phyloP scores from a whole-genome alignment of 2,329 filamentous ascomycete species.

The Penicillium sp. region DNA sequence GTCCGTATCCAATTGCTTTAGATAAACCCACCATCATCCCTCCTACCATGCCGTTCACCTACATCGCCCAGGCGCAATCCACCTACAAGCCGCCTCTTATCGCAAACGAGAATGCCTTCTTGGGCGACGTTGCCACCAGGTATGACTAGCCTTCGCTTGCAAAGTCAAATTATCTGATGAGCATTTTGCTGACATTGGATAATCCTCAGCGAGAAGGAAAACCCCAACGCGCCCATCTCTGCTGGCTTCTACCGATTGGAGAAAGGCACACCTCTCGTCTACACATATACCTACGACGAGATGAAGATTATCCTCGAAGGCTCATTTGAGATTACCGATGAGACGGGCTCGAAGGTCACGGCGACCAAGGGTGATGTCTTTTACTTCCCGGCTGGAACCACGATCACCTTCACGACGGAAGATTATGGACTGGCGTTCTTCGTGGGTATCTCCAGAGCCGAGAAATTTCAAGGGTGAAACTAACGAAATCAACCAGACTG shows the following conservation, averaged over 20 bases:
- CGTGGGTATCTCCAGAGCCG: slow-evolving; percentile 28
- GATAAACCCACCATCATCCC: neutral
- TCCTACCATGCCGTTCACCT: slow-evolving; percentile 46
- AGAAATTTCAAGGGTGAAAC: neutral
- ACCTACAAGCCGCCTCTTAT: slow-evolving; percentile 62
- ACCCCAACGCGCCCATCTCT: slow-evolving; percentile 58
- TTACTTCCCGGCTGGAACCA: slow-evolving; percentile 63
- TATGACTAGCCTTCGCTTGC: slow-evolving; percentile 22
- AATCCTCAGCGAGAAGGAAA: slow-evolving; percentile 48
- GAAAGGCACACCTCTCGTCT: slow-evolving; percentile 63
- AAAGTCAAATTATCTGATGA: too few species aligned
- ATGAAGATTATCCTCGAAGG: slow-evolving; percentile 72
- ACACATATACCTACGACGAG: slow-evolving; percentile 67
- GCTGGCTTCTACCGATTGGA: slow-evolving; percentile 65
- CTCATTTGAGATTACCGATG: slow-evolving; percentile 61
- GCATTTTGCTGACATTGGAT: neutral
- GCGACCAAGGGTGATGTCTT: slow-evolving; percentile 64
- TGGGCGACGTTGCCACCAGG: slow-evolving; percentile 60
- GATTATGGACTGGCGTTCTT: slow-evolving; percentile 61
- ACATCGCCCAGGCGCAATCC: slow-evolving; percentile 57
- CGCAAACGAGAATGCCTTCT: slow-evolving; percentile 64
- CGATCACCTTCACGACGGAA: slow-evolving; percentile 62
- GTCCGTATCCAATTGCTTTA: neutral
- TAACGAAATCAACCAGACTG: slow-evolving; percentile 24
- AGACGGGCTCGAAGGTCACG: slow-evolving; percentile 57